Evolutionary conservation across 345 rosid genomes (phyloP).

Genomic region (Hirschfeldia incana): DNA sequence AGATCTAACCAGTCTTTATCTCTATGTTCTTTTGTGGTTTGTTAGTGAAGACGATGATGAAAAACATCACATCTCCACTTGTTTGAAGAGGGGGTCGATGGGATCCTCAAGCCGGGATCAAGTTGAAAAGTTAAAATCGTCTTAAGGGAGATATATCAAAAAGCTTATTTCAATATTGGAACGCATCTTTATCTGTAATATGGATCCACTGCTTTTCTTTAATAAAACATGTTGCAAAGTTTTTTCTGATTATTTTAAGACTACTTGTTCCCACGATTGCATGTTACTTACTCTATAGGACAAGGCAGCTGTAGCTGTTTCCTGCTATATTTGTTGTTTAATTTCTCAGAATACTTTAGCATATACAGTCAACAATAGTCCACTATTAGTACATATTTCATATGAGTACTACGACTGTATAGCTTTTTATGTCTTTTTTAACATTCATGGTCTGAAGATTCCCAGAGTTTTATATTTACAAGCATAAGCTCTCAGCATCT

Average conservation of each 20-base stretch:
- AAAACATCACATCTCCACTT: background rate
- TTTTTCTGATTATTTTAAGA: conserved; percentile 6
- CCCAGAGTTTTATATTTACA: background rate
- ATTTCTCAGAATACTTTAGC: background rate
- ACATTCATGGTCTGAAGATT: background rate
- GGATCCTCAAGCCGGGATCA: background rate
- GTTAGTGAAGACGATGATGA: background rate
- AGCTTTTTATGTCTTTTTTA: background rate
- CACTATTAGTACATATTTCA: background rate
- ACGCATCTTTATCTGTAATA: background rate
- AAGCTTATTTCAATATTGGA: background rate
- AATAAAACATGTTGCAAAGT: background rate
- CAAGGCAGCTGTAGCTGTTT: conserved; percentile 13
- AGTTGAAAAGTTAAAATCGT: background rate
- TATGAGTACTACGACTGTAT: background rate
- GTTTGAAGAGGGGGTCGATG: background rate
- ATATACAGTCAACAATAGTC: background rate
- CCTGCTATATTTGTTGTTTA: conserved; percentile 3
- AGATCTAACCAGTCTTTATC: background rate
- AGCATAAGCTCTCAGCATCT: background rate
- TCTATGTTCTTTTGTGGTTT: background rate
- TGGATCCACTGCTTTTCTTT: background rate
- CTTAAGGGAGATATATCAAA: background rate
- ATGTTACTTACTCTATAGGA: conserved; percentile 5
- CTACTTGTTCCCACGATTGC: background rate